Evolutionary conservation across 73 alveolate species (phyloP).

Genomic region (Paramecium biaurelia): DNA sequence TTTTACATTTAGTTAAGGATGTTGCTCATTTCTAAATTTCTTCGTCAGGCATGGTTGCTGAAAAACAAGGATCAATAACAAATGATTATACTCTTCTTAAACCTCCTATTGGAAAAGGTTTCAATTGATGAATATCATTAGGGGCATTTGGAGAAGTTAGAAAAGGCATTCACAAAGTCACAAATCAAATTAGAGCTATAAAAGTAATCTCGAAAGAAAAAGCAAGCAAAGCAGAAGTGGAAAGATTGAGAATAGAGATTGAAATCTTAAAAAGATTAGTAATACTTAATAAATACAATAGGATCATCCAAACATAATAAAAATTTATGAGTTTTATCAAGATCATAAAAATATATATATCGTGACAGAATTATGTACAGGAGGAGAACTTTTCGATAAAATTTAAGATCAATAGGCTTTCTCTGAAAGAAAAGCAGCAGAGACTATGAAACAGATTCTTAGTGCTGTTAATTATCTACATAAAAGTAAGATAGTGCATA

Average conservation of each 20-base stretch:
- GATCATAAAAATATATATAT: constrained; percentile 84
- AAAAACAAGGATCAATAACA: constrained; percentile 36
- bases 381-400: constrained; percentile 90
- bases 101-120: constrained; percentile 56
- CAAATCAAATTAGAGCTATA: constrained; percentile 33
- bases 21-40: constrained; percentile 16
- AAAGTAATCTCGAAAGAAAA: constrained; percentile 32
- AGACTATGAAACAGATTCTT: constrained; percentile 81
- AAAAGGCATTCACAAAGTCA: constrained; percentile 35
- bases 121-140: background rate
- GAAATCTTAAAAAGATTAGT: constrained; percentile 30
- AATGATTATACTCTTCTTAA: constrained; percentile 46
- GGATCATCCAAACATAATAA: constrained; percentile 92
- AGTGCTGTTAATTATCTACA: constrained; percentile 88
- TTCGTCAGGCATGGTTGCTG: constrained; percentile 44
- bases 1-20: background rate
- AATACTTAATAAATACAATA: constrained; percentile 60
- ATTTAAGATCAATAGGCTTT: constrained; percentile 75
- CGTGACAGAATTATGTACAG: constrained; percentile 87
- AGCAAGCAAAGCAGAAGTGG: constrained; percentile 32
- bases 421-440: constrained; percentile 81
- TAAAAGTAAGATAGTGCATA: constrained; percentile 80
- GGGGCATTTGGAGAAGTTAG: constrained; percentile 64
- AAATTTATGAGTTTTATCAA: constrained; percentile 87
- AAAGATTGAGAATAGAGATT: constrained; percentile 38